Percentiles rank a stretch among this genome's conserved stretches.
phyloP scores from a whole-genome alignment of 306 rosid species.

The Quercus glauca region DNA sequence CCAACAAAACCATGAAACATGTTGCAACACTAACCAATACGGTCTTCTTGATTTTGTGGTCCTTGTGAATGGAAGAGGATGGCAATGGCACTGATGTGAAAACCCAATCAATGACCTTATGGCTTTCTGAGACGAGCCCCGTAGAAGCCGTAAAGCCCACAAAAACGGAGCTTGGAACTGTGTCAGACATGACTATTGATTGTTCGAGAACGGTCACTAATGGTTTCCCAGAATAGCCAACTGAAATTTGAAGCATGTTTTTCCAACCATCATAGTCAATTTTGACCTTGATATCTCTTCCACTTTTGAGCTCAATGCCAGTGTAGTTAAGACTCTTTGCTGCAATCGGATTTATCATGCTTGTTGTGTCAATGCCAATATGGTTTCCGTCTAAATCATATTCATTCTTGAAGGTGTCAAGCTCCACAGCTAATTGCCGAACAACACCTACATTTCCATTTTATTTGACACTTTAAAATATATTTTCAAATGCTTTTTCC shows the following conservation, averaged over 20 bases:
- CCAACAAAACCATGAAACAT: constrained; percentile 8
- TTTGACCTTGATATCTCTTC: constrained; percentile 38
- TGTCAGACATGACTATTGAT: constrained; percentile 27
- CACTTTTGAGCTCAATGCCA: constrained; percentile 48
- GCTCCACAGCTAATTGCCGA: constrained; percentile 48
- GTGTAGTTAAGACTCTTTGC: constrained; percentile 32
- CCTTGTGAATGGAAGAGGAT: not conserved
- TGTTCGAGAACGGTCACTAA: constrained; percentile 36
- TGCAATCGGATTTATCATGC: constrained; percentile 39
- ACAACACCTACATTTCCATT: constrained; percentile 22
- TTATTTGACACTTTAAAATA: no score
- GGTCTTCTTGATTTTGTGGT: constrained; percentile 14
- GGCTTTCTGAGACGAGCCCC: constrained; percentile 37
- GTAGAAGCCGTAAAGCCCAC: constrained; percentile 62
- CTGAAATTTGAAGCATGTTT: constrained; percentile 32
- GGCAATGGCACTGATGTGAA: constrained; percentile 54
- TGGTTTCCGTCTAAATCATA: constrained; percentile 56
- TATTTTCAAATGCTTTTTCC: no score
- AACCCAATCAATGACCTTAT: constrained; percentile 43
- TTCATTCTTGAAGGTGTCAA: constrained; percentile 54
- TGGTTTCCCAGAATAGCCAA: constrained; percentile 32
- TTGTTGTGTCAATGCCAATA: constrained; percentile 45
- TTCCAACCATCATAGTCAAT: constrained; percentile 48
- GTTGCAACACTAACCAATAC: constrained; percentile 25
- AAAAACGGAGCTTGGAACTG: constrained; percentile 39